Conservation (phyloP, 768 basidiomycete species). For the Mycena belliarum region DNA sequence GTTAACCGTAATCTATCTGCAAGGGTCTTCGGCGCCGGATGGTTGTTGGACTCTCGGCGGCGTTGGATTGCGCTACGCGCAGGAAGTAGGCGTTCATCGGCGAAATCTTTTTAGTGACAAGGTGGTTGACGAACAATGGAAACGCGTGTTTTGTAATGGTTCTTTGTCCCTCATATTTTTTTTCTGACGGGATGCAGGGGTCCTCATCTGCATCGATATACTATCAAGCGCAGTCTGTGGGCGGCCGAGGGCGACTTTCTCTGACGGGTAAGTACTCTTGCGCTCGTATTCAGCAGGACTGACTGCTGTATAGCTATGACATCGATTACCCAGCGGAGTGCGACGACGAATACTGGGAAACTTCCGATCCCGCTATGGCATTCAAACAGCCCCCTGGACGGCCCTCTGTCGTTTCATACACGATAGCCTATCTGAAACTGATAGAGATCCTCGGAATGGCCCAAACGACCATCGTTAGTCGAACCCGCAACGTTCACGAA, state of each 20-base stretch:
- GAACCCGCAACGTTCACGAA: too few relatives aligned
- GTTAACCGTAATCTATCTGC: slow-evolving; percentile 43
- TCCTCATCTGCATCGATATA: slow-evolving; percentile 25
- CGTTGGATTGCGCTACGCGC: slow-evolving; percentile 55
- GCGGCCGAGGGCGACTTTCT: slow-evolving; percentile 56
- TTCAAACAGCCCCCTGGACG: slow-evolving; percentile 67
- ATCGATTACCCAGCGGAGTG: slow-evolving; percentile 68
- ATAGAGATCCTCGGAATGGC: slow-evolving; percentile 62
- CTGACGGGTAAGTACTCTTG: slow-evolving; percentile 49
- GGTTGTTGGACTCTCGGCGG: slow-evolving; percentile 55
- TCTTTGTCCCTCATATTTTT: too few relatives aligned
- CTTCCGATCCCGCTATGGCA: slow-evolving; percentile 41
- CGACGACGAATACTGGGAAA: slow-evolving; percentile 49
- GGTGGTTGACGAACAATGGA: slow-evolving; percentile 54
- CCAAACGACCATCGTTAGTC: slow-evolving; percentile 60
- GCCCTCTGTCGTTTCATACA: slow-evolving; percentile 53
- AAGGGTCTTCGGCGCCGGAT: slow-evolving; percentile 46
- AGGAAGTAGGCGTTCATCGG: slow-evolving; percentile 61
- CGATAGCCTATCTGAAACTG: slow-evolving; percentile 55
- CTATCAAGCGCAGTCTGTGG: slow-evolving; percentile 45
- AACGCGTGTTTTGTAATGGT: slow-evolving; percentile 55
- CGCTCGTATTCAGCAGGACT: neutral
- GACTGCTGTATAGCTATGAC: slow-evolving; percentile 51
- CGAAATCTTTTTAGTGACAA: slow-evolving; percentile 31
- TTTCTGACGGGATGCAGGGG: too few relatives aligned